Evolutionary conservation across 306 rosid genomes (phyloP), one percentile per base, ranked within the genome.

Genomic region (Cyamopsis tetragonoloba): DNA sequence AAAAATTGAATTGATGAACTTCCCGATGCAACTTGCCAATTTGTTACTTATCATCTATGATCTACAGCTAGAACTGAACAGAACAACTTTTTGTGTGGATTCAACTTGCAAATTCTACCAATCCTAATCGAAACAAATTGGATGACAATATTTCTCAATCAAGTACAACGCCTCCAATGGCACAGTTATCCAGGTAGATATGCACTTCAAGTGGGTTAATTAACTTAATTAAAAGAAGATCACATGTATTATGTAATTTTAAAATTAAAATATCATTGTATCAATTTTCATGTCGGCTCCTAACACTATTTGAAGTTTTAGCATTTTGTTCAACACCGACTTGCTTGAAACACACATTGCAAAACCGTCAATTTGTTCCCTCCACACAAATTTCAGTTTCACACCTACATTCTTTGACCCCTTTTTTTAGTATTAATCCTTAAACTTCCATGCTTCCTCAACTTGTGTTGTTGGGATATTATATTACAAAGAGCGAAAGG

Each of bases 251-350:
- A 24, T n/a, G n/a, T n/a, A 41, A 26, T 4, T n/a, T n/a, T n/a
- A n/a, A 43, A 22, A 39, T 6, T 7, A 39, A 27, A 14, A 9
- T 1, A 2, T 3, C 1, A 7, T 15, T n/a, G n/a, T n/a, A n/a
- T n/a, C n/a, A n/a, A 6, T 19, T 57, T 30, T 31, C 1, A 70
- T 12, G 84, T 80, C 84, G 84, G 84, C 75, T 22, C 10, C 50
- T 47, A n/a, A n/a, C 50, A 15, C 24, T 14, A n/a, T n/a, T n/a
- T n/a, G n/a, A n/a, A n/a, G 41, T 34, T 35, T 13, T 12, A 35
- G 18, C 46, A 2, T n/a, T 35, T 10, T 34, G 31, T n/a, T 27
- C 26, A 49, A 5, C 62, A 41, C 77, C 74, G 80, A 70, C 77
- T 11, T 0, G 11, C 12, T 10, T 11, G 31, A 44, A 60, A 31